phyloP scores from a whole-genome alignment of 768 basidiomycete genomes.

The Phlebiopsis gigantea region DNA sequence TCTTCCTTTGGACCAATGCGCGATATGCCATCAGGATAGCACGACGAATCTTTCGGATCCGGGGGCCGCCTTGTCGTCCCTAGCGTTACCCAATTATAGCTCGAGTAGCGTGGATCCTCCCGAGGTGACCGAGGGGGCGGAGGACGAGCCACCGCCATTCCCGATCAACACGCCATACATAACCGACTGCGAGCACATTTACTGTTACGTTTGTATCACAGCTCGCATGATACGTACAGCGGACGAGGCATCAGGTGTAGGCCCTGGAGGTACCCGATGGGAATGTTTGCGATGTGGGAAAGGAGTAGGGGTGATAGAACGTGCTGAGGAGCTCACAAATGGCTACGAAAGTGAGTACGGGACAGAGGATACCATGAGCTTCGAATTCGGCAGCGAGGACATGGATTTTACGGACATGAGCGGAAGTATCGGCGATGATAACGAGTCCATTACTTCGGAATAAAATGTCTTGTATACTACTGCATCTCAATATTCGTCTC shows the following conservation, averaged over 20 bases:
- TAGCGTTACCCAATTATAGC: slow-evolving; percentile 27
- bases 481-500: background rate
- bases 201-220: slow-evolving; percentile 92
- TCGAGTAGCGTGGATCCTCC: slow-evolving; percentile 15
- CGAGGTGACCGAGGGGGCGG: slow-evolving; percentile 21
- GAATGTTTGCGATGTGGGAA: slow-evolving; percentile 79
- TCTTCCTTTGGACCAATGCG: slow-evolving; percentile 74
- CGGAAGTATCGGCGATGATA: slow-evolving; percentile 24
- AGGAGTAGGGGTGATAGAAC: slow-evolving; percentile 56
- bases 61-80: slow-evolving; percentile 39
- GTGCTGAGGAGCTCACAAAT: slow-evolving; percentile 43
- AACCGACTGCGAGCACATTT: slow-evolving; percentile 78
- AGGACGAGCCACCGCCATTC: slow-evolving; percentile 44
- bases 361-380: slow-evolving; percentile 15
- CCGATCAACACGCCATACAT: slow-evolving; percentile 81
- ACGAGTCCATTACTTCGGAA: slow-evolving; percentile 24
- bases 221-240: slow-evolving; percentile 72
- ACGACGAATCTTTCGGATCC: slow-evolving; percentile 53
- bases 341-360: slow-evolving; percentile 23
- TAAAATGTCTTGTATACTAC: background rate
- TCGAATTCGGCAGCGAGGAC: slow-evolving; percentile 24
- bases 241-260: slow-evolving; percentile 42
- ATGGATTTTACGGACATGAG: slow-evolving; percentile 24
- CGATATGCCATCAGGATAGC: slow-evolving; percentile 82
- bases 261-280: slow-evolving; percentile 55